A percentile compares a stretch with the other conserved stretches of the same genome.
Conservation (phyloP, 2,329 filamentous ascomycete species). For the Ophiostoma sp. region DNA sequence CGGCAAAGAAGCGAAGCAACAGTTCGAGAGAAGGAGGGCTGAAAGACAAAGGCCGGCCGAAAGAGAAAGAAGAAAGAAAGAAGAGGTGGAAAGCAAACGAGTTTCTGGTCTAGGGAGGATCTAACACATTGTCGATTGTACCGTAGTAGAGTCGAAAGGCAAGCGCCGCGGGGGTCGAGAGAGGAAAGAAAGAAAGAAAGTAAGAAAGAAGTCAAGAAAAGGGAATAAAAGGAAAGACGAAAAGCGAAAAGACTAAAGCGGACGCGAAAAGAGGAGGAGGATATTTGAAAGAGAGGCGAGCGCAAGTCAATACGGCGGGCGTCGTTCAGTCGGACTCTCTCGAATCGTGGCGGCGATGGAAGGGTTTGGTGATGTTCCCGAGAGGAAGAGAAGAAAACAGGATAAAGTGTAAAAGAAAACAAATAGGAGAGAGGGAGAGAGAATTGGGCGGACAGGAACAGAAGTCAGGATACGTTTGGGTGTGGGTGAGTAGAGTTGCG, state of each 20-base stretch:
- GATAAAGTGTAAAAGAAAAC: slow-evolving; percentile 1
- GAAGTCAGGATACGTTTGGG: slow-evolving; percentile 31
- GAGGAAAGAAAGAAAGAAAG: neutral
- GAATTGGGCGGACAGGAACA: slow-evolving; percentile 15
- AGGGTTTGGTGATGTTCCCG: neutral
- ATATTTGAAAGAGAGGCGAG: neutral
- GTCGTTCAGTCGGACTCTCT: slow-evolving; percentile 2
- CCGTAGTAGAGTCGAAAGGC: neutral
- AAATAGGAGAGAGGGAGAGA: neutral
- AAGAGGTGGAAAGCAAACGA: slow-evolving; percentile 16
- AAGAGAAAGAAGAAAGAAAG: neutral
- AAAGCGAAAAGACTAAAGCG: slow-evolving; percentile 7
- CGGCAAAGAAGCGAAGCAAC: neutral
- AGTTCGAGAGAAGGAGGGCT: slow-evolving; percentile 2
- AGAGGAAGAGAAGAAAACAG: slow-evolving; percentile 4
- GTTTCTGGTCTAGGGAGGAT: neutral
- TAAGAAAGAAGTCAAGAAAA: neutral
- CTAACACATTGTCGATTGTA: slow-evolving; percentile 23
- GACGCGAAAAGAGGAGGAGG: slow-evolving; percentile 3
- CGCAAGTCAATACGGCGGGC: slow-evolving; percentile 17
- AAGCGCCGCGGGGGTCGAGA: neutral
- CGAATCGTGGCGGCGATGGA: neutral
- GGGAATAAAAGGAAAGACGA: neutral
- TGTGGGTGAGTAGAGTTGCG: slow-evolving; percentile 27
- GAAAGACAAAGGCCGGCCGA: slow-evolving; percentile 26